Base-by-base conservation (phyloP, 306 rosid species). In the Trichosanthes cucumerina region DNA sequence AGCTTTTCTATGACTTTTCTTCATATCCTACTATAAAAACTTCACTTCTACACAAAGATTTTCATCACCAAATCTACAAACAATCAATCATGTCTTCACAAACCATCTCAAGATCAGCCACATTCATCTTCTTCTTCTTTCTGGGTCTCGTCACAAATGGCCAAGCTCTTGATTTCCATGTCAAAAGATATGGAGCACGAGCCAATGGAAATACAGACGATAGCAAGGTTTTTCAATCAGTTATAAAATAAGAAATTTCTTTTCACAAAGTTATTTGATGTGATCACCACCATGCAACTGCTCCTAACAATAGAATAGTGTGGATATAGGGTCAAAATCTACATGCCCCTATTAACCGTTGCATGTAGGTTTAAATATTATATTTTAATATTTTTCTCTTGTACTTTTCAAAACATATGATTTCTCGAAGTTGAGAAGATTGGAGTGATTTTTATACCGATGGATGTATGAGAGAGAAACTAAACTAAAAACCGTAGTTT, bases 131-230 rank as follows among this genome's bases (percentile, higher is more conserved):
- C 54, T 58, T 77, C 60, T 44, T 85, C 54, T 64, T 84, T 59
- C 16, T 73, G 26, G 16, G 41, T 11, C 54, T 80, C 26, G 31
- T 79, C 76, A 46, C 60, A 38, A 47, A 12, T 26, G 80, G 54
- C 39, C 34, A 80, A 31, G 84, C 73, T 79, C 49, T 31, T 73
- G 84, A 47, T 33, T 82, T 87, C 28, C 59, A 84, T 58, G 52
- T 84, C 43, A 80, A 46, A 46, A 80, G 33, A 13, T 82, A 69
- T 39, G 87, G 89, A 43, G 89, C 87, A 46, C 66, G 58, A 70
- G 86, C 81, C 4, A 83, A 82, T 9, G 86, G 80, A 15, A 58
- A 26, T 11, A 72, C 85, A 9, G 89, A 83, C 58, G 83, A 83
- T 46, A 83, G 80, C 44, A 34, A 24, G 89, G 87, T 83, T 41